Conservation (phyloP, 441 rosid species). For the Gossypium trilobum region DNA sequence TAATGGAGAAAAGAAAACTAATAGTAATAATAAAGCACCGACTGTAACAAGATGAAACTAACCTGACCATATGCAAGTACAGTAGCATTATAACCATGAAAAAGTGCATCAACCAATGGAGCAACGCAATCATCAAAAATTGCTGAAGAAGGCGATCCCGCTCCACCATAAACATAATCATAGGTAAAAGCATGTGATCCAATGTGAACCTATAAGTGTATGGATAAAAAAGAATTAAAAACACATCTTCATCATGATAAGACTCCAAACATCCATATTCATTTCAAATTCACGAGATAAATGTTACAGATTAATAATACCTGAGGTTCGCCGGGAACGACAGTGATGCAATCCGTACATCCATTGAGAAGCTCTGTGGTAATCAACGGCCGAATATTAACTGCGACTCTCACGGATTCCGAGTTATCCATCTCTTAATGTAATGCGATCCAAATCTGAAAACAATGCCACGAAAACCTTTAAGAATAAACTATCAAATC, state of each 20-base stretch:
- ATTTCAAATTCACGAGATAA: neutral
- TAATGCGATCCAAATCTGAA: neutral
- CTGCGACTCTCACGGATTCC: conserved; percentile 76
- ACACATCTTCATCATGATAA: too few relatives aligned
- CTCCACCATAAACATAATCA: conserved; percentile 57
- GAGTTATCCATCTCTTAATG: conserved; percentile 46
- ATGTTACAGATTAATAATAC: conserved; percentile 22
- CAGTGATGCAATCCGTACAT: conserved; percentile 77
- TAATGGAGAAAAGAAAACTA: neutral
- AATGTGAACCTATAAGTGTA: conserved; percentile 52
- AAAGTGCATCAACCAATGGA: conserved; percentile 73
- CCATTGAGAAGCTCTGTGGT: conserved; percentile 80
- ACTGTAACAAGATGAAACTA: neutral
- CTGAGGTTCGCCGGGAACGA: conserved; percentile 81
- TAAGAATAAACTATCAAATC: neutral
- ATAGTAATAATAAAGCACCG: neutral
- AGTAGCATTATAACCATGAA: conserved; percentile 80
- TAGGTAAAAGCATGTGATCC: conserved; percentile 80
- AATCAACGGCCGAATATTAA: conserved; percentile 75
- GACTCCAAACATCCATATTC: neutral
- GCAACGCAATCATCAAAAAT: conserved; percentile 65
- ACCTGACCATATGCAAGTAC: conserved; percentile 99
- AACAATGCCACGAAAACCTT: neutral
- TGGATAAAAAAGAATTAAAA: neutral
- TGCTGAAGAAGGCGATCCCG: conserved; percentile 35